Evolutionary conservation across 768 basidiomycete genomes (phyloP).

Genomic region (Hysterangium stoloniferum): DNA sequence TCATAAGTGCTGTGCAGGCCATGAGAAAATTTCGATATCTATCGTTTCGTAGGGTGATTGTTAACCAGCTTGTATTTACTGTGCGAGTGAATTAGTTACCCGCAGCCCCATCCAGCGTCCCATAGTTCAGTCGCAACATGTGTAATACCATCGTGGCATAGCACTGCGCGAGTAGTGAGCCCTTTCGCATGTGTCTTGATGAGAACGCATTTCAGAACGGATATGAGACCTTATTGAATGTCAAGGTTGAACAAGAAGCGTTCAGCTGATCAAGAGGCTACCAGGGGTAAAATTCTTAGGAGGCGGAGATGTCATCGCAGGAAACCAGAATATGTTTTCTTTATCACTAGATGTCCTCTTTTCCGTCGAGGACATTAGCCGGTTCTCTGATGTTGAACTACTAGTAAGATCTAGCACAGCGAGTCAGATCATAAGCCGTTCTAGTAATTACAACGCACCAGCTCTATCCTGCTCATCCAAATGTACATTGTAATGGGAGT

Average conservation of each 20-base stretch:
- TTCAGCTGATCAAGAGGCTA: slow-evolving; percentile 19
- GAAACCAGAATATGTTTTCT: slow-evolving; percentile 60
- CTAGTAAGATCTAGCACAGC: slow-evolving; percentile 9
- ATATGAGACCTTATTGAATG: slow-evolving; percentile 49
- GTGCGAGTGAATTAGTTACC: slow-evolving; percentile 32
- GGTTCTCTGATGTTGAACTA: slow-evolving; percentile 19
- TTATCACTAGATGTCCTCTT: background rate
- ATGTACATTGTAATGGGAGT: slow-evolving; percentile 52
- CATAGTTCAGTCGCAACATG: slow-evolving; percentile 51
- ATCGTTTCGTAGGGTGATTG: background rate
- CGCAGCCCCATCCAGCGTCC: slow-evolving; percentile 70
- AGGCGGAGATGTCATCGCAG: slow-evolving; percentile 35
- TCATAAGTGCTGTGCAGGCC: slow-evolving; percentile 65
- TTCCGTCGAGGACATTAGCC: background rate
- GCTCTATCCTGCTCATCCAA: slow-evolving; percentile 19
- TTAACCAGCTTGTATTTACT: slow-evolving; percentile 3
- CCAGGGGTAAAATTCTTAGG: slow-evolving; percentile 59
- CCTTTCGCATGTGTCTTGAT: slow-evolving; percentile 43
- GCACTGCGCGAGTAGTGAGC: slow-evolving; percentile 43
- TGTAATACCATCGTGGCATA: slow-evolving; percentile 57
- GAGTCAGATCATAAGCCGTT: too few relatives aligned
- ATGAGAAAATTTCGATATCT: slow-evolving; percentile 84
- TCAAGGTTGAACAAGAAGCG: background rate
- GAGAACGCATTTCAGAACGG: slow-evolving; percentile 50
- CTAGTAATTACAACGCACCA: background rate